Percentiles rank a stretch among this genome's conserved stretches.
These are phyloP conservation scores for Candida vartiovaarae DNA, from an alignment of 805 yeast genomes.

Conservation along the genomic window DNA sequence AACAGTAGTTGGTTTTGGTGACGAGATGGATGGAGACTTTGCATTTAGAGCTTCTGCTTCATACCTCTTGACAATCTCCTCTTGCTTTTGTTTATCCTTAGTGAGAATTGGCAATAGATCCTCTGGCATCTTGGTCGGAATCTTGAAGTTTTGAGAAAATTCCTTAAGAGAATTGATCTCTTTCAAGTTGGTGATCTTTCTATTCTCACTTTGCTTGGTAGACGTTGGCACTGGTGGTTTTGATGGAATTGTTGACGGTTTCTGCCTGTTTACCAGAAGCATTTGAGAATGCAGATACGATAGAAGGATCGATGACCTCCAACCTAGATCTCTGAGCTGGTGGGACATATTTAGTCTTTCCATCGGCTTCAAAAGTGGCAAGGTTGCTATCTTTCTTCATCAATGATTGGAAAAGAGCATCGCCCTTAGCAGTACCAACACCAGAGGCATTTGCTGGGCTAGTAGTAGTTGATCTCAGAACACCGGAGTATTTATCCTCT, in stretches of 20 bases:
- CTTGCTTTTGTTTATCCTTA: conserved; percentile 60
- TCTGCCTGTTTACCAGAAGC: not conserved
- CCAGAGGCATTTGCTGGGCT: not conserved
- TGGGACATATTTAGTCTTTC: conserved; percentile 36
- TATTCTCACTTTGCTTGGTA: conserved; percentile 9
- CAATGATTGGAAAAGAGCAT: conserved; percentile 23
- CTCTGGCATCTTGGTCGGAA: conserved; percentile 42
- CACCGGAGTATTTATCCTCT: conserved; percentile 95
- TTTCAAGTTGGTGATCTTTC: conserved; percentile 44
- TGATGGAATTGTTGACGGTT: conserved; percentile 23
- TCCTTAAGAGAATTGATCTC: conserved; percentile 67
- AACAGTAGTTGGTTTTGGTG: conserved; percentile 6
- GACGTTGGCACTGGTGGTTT: conserved; percentile 18
- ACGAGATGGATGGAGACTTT: conserved; percentile 14
- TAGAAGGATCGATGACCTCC: conserved; percentile 55
- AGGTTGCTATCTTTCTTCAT: conserved; percentile 31
- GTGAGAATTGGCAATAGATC: conserved; percentile 66
- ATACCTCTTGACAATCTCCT: conserved; percentile 39
- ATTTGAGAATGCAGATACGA: conserved; percentile 41
- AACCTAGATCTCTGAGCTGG: conserved; percentile 47
- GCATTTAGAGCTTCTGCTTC: conserved; percentile 4
- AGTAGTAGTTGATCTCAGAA: conserved; percentile 24
- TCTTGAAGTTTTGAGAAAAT: conserved; percentile 76
- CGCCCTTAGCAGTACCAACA: conserved; percentile 12
- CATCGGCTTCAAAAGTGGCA: conserved; percentile 33